Conservation (phyloP, 495 filamentous ascomycete genomes). For the Articulospora tetracladia region DNA sequence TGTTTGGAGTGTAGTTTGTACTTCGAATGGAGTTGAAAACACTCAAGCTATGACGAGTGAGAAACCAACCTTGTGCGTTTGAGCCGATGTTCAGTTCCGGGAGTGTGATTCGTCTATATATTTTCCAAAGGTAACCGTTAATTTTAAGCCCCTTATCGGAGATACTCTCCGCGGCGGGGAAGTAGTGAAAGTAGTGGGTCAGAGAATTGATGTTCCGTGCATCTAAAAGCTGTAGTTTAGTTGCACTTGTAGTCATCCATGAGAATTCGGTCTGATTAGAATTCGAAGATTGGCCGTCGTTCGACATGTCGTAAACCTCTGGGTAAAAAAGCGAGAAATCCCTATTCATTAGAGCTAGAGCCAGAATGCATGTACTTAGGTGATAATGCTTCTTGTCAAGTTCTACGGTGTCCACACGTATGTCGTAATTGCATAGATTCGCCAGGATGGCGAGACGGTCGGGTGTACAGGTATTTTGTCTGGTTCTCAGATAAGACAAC, state of each 20-base stretch:
- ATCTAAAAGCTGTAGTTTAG: background rate
- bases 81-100: background rate
- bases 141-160: background rate
- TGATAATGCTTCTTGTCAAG: background rate
- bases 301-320: background rate
- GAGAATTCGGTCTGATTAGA: background rate
- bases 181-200: background rate
- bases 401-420: background rate
- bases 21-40: too few relatives aligned
- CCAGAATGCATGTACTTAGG: background rate
- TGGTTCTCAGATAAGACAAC: background rate
- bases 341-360: constrained; percentile 1
- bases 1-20: too few relatives aligned
- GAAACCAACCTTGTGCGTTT: too few relatives aligned
- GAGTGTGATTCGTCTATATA: background rate
- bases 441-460: constrained; percentile 4
- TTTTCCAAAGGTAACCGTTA: background rate
- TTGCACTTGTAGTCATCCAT: background rate
- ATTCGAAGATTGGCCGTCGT: background rate
- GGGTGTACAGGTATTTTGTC: background rate
- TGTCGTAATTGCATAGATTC: constrained; percentile 6
- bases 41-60: too few relatives aligned
- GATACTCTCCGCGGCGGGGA: background rate
- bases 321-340: constrained; percentile 7
- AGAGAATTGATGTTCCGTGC: background rate